A percentile compares a stretch with the other conserved stretches of the same genome.
Conservation (phyloP, 257 asterid genomes). For the Gardenia jasminoides region DNA sequence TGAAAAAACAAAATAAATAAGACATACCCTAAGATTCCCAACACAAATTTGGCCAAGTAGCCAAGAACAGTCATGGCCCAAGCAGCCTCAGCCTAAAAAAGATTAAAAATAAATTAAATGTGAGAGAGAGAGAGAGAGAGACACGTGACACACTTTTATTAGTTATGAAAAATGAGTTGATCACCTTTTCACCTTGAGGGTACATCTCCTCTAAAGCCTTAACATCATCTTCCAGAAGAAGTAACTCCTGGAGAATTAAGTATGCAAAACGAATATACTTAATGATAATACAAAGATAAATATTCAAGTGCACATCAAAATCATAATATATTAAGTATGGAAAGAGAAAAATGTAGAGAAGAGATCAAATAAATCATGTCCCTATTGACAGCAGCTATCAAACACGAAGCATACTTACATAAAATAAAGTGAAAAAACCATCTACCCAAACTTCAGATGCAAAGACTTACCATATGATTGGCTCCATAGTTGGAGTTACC, state of each 20-base stretch:
- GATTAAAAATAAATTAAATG: slow-evolving; percentile 10
- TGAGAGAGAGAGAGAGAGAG: neutral
- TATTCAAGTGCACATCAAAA: neutral
- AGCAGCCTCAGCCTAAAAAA: slow-evolving; percentile 85
- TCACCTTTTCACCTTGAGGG: slow-evolving; percentile 99
- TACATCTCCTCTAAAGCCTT: slow-evolving; percentile 97
- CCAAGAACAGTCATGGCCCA: slow-evolving; percentile 99
- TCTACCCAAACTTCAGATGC: neutral
- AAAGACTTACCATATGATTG: neutral
- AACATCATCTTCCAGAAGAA: slow-evolving; percentile 90
- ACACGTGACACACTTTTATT: neutral
- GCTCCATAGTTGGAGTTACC: neutral
- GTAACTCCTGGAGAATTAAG: slow-evolving; percentile 65
- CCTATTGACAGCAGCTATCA: neutral
- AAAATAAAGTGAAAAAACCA: neutral
- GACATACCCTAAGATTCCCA: slow-evolving; percentile 87
- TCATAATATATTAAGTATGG: neutral
- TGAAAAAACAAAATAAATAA: slow-evolving; percentile 21
- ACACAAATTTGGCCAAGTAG: slow-evolving; percentile 81
- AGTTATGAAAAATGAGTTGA: slow-evolving; percentile 9
- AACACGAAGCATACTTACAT: neutral
- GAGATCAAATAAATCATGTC: neutral
- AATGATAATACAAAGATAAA: neutral
- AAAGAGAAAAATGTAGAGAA: neutral
- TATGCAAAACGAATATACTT: neutral